Conservation (phyloP, 176 grass and related monocot species). For the Oryza coarctata region DNA sequence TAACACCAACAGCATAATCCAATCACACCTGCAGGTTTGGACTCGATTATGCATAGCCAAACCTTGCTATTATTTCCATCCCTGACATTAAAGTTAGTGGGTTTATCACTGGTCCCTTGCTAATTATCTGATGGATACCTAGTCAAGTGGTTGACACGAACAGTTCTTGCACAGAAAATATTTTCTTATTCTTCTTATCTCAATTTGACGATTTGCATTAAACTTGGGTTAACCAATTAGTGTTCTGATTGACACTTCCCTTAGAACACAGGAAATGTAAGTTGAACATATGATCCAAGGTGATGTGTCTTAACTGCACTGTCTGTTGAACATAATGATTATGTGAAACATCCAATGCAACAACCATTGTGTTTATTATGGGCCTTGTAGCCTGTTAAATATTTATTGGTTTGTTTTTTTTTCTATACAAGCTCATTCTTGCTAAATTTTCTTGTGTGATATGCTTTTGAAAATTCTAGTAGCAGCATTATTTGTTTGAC, state of each 20-base stretch:
- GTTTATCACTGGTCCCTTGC: not conserved
- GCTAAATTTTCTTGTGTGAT: not conserved
- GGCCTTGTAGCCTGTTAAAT: not conserved
- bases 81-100: not conserved
- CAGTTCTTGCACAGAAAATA: conserved; percentile 1
- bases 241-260: not conserved
- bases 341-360: not conserved
- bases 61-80: not conserved
- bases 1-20: conserved; percentile 55
- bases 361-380: not conserved
- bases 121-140: not conserved
- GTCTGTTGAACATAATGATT: not conserved
- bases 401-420: conserved; percentile 5
- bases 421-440: not conserved
- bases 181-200: not conserved
- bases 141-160: not conserved
- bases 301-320: not conserved
- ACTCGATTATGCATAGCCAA: conserved; percentile 23
- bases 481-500: conserved; percentile 4
- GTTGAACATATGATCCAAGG: conserved; percentile 9
- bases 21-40: conserved; percentile 82
- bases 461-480: not conserved
- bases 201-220: not conserved
- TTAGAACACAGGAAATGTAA: conserved; percentile 12
- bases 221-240: conserved; percentile 15